These are phyloP conservation scores for Inga laurina DNA, from an alignment of 306 rosid genomes.

Conservation along the genomic window DNA sequence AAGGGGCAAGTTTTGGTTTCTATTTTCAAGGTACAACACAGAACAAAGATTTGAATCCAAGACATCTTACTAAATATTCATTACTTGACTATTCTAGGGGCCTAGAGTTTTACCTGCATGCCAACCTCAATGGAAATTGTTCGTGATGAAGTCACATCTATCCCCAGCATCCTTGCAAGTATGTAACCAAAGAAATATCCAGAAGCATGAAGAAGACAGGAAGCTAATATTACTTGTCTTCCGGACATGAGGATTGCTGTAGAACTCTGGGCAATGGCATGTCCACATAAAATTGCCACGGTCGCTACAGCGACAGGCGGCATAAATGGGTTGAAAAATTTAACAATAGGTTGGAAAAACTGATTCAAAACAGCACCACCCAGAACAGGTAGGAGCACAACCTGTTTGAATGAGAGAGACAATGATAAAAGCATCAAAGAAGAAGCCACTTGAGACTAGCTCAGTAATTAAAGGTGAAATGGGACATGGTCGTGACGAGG, in stretches of 20 bases:
- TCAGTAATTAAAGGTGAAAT: not conserved
- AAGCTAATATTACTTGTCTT: slow-evolving; percentile 63
- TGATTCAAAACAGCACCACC: slow-evolving; percentile 85
- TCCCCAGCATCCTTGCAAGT: slow-evolving; percentile 59
- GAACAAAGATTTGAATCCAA: not conserved
- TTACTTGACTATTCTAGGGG: not conserved
- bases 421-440: not conserved
- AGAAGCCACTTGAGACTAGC: not conserved
- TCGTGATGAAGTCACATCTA: slow-evolving; percentile 68
- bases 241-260: slow-evolving; percentile 77
- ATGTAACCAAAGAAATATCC: slow-evolving; percentile 81
- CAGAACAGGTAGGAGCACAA: slow-evolving; percentile 82
- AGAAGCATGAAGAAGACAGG: slow-evolving; percentile 64
- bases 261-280: slow-evolving; percentile 74
- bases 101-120: slow-evolving; percentile 65
- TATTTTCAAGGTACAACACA: not conserved
- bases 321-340: slow-evolving; percentile 69
- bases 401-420: slow-evolving; percentile 47
- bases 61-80: not conserved
- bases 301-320: slow-evolving; percentile 84
- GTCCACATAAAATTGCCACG: slow-evolving; percentile 77
- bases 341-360: slow-evolving; percentile 69
- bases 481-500: not conserved
- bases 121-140: slow-evolving; percentile 91
- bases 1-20: not conserved